Evolutionary conservation across 73 alveolate species (phyloP), one percentile per base, ranked within the genome.

Genomic region (Diophrys appendiculata): DNA sequence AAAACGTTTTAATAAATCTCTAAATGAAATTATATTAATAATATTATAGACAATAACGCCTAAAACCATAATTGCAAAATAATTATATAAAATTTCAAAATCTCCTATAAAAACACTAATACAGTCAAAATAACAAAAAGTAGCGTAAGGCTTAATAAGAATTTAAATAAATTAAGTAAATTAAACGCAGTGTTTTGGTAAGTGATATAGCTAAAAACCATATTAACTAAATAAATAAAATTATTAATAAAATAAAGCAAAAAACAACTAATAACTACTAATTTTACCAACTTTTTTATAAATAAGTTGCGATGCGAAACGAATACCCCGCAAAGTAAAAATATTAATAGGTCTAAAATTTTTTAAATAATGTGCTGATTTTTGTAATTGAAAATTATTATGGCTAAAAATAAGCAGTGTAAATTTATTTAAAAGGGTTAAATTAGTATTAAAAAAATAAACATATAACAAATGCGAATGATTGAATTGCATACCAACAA

Each of bases 281-380:
- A 77, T 33, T 26, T 77, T 77, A 68, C 86, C 86, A n/a, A 56
- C 30, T 67, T 77, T 77, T 60, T 69, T 43, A 77, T 65, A 77
- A 11, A 67, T 65, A n/a, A 77, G 31, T 65, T 77, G 86, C 29
- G 26, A 2, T 29, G 78, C 28, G 28, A 67, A 67, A 2, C 78
- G 64, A 28, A 77, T 26, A 43, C 86, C 86, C n/a, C 69, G 70
- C 14, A 55, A 33, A 13, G 86, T 77, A 67, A 27, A 77, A 8
- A 65, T 25, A 33, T 77, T 77, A 24, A 65, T 28, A 77, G 79
- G 79, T 28, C 79, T 2, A 11, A n/a, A 27, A 27, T 31, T 25
- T 33, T 13, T 29, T 26, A 77, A 11, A 2, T 23, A 24, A 14
- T 27, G 25, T n/a, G 34, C 13, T 13, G 29, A 3, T n/a, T 8